Evolutionary conservation across 352 stramenopile genomes (phyloP).

Genomic region (Pythium aquatile): DNA sequence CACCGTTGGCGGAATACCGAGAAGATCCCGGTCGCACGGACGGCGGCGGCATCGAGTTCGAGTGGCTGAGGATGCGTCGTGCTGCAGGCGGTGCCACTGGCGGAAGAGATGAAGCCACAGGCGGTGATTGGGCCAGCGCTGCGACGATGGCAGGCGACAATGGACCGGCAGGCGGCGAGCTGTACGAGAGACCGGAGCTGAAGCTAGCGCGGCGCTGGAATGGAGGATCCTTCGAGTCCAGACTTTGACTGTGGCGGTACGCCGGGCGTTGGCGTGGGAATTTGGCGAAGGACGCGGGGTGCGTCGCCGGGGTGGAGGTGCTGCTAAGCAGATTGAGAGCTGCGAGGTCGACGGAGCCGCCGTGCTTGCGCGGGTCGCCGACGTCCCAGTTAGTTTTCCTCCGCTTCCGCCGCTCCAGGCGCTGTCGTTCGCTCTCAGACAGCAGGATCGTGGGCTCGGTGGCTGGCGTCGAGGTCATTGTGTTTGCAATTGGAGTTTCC

Average conservation of each 20-base stretch:
- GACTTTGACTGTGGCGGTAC: slow-evolving; percentile 65
- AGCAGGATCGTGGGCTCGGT: slow-evolving; percentile 18
- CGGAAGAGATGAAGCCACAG: not conserved
- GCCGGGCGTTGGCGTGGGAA: slow-evolving; percentile 50
- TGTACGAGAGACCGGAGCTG: not conserved
- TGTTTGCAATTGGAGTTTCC: not conserved
- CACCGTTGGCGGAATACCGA: not conserved
- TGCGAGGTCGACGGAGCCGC: slow-evolving; percentile 20
- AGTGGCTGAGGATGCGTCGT: slow-evolving; percentile 17
- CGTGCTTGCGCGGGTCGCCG: slow-evolving; percentile 53
- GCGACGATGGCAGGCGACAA: not conserved
- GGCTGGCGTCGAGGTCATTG: slow-evolving; percentile 30
- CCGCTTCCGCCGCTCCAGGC: slow-evolving; percentile 59
- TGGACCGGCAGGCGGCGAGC: not conserved
- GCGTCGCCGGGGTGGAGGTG: slow-evolving; percentile 32
- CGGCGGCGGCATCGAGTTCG: slow-evolving; percentile 14
- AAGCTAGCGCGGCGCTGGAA: slow-evolving; percentile 30
- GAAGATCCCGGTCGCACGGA: not conserved
- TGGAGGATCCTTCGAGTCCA: slow-evolving; percentile 50
- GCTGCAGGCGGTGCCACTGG: not conserved
- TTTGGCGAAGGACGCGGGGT: slow-evolving; percentile 52
- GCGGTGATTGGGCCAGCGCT: not conserved
- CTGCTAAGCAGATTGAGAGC: slow-evolving; percentile 24
- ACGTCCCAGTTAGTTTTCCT: slow-evolving; percentile 85
- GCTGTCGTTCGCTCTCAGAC: slow-evolving; percentile 57